phyloP scores from a whole-genome alignment of 2,329 filamentous ascomycete species.

The Pyrenophora seminiperda region DNA sequence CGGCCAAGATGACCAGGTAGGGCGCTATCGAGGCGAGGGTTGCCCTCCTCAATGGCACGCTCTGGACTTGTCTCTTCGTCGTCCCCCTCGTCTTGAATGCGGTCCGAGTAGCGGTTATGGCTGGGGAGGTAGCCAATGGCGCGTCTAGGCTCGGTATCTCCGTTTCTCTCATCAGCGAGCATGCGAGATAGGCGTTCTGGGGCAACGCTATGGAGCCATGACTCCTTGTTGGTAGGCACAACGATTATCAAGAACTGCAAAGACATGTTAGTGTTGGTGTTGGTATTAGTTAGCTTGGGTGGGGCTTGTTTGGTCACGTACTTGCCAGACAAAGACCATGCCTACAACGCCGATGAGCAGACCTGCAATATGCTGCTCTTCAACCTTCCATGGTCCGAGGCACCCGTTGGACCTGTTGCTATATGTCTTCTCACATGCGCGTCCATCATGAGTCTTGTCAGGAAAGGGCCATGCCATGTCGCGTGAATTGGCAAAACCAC shows the following conservation, averaged over 20 bases:
- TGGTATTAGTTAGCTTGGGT: background rate
- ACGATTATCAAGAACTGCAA: constrained; percentile 40
- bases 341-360: constrained; percentile 59
- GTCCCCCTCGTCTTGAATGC: constrained; percentile 35
- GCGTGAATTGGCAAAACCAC: constrained; percentile 62
- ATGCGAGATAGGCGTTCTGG: constrained; percentile 42
- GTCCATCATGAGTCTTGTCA: constrained; percentile 32
- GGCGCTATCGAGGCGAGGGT: constrained; percentile 22
- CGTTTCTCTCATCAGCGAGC: constrained; percentile 38
- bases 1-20: constrained; percentile 23
- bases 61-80: constrained; percentile 20
- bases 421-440: constrained; percentile 56
- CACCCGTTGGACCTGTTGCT: constrained; percentile 56
- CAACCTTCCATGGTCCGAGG: constrained; percentile 60
- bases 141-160: constrained; percentile 24
- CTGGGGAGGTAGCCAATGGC: constrained; percentile 41
- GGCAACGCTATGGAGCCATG: constrained; percentile 39
- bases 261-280: background rate
- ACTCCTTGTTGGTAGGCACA: constrained; percentile 36
- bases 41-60: constrained; percentile 30
- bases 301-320: constrained; percentile 8
- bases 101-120: constrained; percentile 37
- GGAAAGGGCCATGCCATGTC: constrained; percentile 70
- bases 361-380: constrained; percentile 60
- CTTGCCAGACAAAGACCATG: constrained; percentile 44